A percentile compares a stretch with the other conserved stretches of the same genome.
These are phyloP conservation scores for Podaxis carcinomalis DNA, from an alignment of 768 basidiomycete genomes.

Conservation along the genomic window DNA sequence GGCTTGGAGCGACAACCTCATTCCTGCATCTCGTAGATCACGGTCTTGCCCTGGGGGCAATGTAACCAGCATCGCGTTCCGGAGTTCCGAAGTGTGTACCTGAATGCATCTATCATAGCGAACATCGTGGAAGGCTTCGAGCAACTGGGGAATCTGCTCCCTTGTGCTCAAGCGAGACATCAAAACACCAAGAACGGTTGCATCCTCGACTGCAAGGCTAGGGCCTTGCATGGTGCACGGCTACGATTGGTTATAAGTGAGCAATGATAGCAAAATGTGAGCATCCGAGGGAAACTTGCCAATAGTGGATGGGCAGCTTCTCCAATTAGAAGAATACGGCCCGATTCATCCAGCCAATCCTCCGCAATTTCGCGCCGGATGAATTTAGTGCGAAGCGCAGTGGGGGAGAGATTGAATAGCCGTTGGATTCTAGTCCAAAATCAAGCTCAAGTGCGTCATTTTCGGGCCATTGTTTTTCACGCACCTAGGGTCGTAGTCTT, in stretches of 20 bases:
- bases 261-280: neutral
- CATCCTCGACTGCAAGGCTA: constrained; percentile 51
- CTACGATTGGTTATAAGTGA: constrained; percentile 22
- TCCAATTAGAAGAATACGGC: constrained; percentile 44
- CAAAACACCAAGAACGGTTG: constrained; percentile 48
- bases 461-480: neutral
- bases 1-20: constrained; percentile 23
- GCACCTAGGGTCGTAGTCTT: constrained; percentile 18
- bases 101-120: constrained; percentile 40
- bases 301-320: constrained; percentile 54
- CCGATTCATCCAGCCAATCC: constrained; percentile 47
- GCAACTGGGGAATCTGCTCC: constrained; percentile 42
- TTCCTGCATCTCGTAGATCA: constrained; percentile 36
- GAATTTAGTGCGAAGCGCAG: constrained; percentile 33
- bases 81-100: constrained; percentile 38
- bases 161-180: constrained; percentile 41
- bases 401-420: constrained; percentile 27
- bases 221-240: constrained; percentile 44
- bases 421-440: constrained; percentile 28
- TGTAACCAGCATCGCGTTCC: constrained; percentile 36
- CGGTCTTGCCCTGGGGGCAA: constrained; percentile 38
- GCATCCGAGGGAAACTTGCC: constrained; percentile 25
- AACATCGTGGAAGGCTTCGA: constrained; percentile 49
- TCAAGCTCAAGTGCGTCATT: neutral
- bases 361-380: constrained; percentile 31